Evolutionary conservation across 2,329 filamentous ascomycete genomes (phyloP).

Genomic region (Cercospora zeae-maydis): DNA sequence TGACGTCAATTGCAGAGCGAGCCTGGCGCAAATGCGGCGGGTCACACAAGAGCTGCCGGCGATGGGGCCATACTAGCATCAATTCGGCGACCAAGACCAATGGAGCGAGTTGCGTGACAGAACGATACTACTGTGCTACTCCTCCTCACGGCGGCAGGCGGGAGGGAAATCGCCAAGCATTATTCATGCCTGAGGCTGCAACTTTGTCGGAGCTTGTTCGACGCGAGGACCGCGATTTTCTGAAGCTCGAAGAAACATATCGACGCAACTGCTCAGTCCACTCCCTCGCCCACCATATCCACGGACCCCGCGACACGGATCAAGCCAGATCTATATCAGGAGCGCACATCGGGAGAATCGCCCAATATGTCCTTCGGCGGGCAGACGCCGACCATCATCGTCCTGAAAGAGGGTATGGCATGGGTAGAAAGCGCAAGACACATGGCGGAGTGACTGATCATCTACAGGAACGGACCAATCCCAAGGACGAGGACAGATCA

Average conservation of each 20-base stretch:
- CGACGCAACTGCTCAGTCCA: background rate
- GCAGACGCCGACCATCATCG: conserved; percentile 95
- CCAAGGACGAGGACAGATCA: conserved; percentile 91
- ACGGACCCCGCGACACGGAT: background rate
- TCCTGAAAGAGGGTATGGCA: conserved; percentile 86
- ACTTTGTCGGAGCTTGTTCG: background rate
- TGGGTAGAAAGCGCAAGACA: conserved; percentile 7
- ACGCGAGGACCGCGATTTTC: conserved; percentile 11
- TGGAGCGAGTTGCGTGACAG: background rate
- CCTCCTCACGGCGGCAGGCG: too few species aligned
- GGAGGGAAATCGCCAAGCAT: background rate
- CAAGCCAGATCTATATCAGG: background rate
- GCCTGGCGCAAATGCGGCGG: background rate
- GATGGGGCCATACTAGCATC: background rate
- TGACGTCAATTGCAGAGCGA: background rate
- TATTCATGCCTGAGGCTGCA: background rate
- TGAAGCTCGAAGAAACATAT: conserved; percentile 10
- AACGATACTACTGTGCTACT: too few species aligned
- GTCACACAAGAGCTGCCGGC: background rate
- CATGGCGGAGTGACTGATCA: conserved; percentile 17
- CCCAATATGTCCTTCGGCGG: conserved; percentile 86
- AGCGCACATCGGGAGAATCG: background rate
- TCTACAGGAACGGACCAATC: conserved; percentile 85
- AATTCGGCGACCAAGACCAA: background rate
- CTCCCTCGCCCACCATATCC: background rate